These are phyloP conservation scores for Solanum lignicaule DNA, from an alignment of 257 asterid genomes.

Conservation along the genomic window DNA sequence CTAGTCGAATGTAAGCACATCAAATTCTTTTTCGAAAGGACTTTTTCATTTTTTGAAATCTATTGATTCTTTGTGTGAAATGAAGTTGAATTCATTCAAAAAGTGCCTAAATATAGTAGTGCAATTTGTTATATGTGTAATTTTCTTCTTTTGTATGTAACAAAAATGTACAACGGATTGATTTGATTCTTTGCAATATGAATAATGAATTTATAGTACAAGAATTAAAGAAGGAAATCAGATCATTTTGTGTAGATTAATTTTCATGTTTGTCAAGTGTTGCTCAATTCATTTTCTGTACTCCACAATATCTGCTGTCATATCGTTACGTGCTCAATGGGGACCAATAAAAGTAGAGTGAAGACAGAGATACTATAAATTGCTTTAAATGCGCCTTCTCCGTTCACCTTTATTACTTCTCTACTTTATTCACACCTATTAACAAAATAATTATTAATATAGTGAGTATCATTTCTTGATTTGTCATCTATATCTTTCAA, in stretches of 20 bases:
- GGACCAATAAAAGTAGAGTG: neutral
- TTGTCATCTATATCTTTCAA: no score
- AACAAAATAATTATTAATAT: no score
- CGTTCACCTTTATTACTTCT: no score
- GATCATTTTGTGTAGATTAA: neutral
- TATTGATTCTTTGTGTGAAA: neutral
- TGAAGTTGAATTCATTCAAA: neutral
- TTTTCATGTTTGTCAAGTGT: neutral
- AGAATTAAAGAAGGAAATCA: neutral
- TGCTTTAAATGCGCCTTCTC: neutral
- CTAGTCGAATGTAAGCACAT: slow-evolving; percentile 25
- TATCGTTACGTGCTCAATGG: neutral
- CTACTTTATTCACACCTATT: no score
- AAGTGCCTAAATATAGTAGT: no score
- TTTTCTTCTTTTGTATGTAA: neutral
- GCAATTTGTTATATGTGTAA: neutral
- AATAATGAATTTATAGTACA: neutral
- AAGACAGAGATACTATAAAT: neutral
- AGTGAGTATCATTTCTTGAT: no score
- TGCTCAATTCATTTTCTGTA: neutral
- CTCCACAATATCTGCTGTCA: neutral
- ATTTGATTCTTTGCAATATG: neutral
- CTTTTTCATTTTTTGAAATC: neutral
- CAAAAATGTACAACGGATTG: neutral
- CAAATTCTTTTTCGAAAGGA: neutral